These are phyloP conservation scores for Seminavis robusta DNA, from an alignment of 108 stramenopile species.

Conservation along the genomic window DNA sequence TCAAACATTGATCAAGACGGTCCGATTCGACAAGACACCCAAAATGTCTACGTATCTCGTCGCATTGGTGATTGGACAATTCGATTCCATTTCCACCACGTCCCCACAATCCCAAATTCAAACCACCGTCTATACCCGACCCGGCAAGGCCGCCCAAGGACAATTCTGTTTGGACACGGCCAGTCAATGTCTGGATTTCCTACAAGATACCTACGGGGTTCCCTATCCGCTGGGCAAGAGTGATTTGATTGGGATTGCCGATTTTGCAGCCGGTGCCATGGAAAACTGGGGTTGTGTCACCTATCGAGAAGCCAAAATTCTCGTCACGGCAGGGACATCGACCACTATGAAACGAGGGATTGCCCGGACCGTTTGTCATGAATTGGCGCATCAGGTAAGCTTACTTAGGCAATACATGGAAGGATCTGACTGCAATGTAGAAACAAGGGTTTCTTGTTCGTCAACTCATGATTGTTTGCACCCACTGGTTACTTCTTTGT, in stretches of 20 bases:
- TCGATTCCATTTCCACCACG: conserved; percentile 48
- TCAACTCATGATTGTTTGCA: no score
- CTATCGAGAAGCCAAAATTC: conserved; percentile 58
- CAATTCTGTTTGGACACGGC: conserved; percentile 52
- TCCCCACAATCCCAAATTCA: conserved; percentile 3
- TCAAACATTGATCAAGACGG: conserved; percentile 4
- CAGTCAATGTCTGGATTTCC: conserved; percentile 39
- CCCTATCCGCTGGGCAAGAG: conserved; percentile 67
- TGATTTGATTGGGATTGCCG: conserved; percentile 63
- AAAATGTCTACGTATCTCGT: conserved; percentile 76
- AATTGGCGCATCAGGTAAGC: conserved; percentile 76
- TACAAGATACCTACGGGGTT: conserved; percentile 31
- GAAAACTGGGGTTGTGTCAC: conserved; percentile 81
- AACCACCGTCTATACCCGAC: conserved; percentile 61
- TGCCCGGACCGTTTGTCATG: conserved; percentile 25
- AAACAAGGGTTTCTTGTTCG: no score
- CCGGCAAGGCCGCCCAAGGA: conserved; percentile 50
- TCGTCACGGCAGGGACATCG: conserved; percentile 14
- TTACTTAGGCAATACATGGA: no score
- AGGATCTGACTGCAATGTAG: no score
- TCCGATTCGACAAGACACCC: conserved; percentile 43
- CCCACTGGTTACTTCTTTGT: no score
- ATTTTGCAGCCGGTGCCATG: conserved; percentile 81
- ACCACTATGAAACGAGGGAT: conserved; percentile 23
- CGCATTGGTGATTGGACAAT: conserved; percentile 60